These are phyloP conservation scores for Echeveria elegans DNA, from an alignment of 164 flowering plant genomes.

Conservation along the genomic window DNA sequence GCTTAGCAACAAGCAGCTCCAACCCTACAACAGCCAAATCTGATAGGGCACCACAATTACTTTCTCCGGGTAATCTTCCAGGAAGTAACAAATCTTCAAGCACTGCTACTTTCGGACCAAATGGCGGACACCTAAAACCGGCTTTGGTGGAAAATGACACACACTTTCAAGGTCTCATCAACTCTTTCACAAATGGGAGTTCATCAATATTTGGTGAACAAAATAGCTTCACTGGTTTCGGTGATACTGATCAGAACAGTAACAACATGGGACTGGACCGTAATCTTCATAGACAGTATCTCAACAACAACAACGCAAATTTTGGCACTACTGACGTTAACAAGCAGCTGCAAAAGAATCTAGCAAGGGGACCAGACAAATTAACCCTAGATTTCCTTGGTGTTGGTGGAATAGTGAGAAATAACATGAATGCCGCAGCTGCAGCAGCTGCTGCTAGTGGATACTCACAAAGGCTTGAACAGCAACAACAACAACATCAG, in stretches of 20 bases:
- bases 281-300: slow-evolving; percentile 13
- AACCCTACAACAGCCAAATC: not conserved
- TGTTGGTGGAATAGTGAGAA: slow-evolving; percentile 57
- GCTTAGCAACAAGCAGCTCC: slow-evolving; percentile 33
- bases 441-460: slow-evolving; percentile 21
- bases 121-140: slow-evolving; percentile 10
- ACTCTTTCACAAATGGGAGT: slow-evolving; percentile 35
- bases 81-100: not conserved
- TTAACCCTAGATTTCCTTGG: slow-evolving; percentile 71
- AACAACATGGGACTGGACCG: slow-evolving; percentile 14
- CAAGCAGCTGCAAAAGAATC: slow-evolving; percentile 28
- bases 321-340: slow-evolving; percentile 23
- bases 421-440: slow-evolving; percentile 9
- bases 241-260: slow-evolving; percentile 11
- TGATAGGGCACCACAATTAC: not conserved
- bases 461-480: slow-evolving; percentile 25
- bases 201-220: slow-evolving; percentile 27
- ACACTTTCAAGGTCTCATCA: slow-evolving; percentile 49
- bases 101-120: not conserved
- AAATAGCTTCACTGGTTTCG: slow-evolving; percentile 21
- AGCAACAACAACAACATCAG: slow-evolving; percentile 17
- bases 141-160: slow-evolving; percentile 24
- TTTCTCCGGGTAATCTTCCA: not conserved
- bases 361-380: slow-evolving; percentile 39
- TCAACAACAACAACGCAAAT: slow-evolving; percentile 11